Base-by-base conservation (phyloP, 495 filamentous ascomycete species). In the Tuber umbilicatum region DNA sequence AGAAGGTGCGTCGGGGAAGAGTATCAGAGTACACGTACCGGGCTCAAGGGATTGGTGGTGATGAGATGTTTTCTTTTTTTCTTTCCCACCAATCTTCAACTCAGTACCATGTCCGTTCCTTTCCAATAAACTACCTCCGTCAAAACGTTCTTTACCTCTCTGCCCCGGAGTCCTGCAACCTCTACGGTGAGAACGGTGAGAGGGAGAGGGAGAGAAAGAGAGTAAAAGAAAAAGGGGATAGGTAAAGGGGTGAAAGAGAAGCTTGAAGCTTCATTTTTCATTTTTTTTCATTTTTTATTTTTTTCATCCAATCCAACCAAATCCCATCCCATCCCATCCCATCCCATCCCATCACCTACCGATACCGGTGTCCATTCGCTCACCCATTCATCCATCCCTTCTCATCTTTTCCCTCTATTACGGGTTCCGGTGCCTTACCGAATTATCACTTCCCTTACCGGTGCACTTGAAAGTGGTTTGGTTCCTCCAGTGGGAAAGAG, bases 311-410 rank as follows among this genome's bases (percentile, higher is more conserved):
- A 55, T 55, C 47, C 47, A 23, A 55, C 19, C 55, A 12, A 17
- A 27, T 55, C 23, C 50, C 27, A 64, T 64, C 50, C 1, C 21
- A 23, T 47, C 19, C 39, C n/a, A n/a, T n/a, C n/a, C n/a, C n/a
- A n/a, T n/a, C n/a, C 39, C 39, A 40, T 7, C 39, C 21, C 45
- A 50, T 50, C 67, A 78, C 71, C 72, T 74, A 45, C 16, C 16
- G 16, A 14, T 43, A 43, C 10, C 39, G 39, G 16, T 43, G 2
- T n/a, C 6, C 23, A 76, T 70, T 39, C 38, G 5, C 38, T 40
- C 39, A 40, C 10, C 69, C 73, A 43, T 75, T 70, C 69, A 47
- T 78, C 60, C 77, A 72, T 39, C 40, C 72, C 76, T 69, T 78
- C 71, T 72, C 70, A 68, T 43, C 41, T n/a, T 37, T 70, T 70